Conservation (phyloP, 2,329 filamentous ascomycete species). For the Nemania abortiva region DNA sequence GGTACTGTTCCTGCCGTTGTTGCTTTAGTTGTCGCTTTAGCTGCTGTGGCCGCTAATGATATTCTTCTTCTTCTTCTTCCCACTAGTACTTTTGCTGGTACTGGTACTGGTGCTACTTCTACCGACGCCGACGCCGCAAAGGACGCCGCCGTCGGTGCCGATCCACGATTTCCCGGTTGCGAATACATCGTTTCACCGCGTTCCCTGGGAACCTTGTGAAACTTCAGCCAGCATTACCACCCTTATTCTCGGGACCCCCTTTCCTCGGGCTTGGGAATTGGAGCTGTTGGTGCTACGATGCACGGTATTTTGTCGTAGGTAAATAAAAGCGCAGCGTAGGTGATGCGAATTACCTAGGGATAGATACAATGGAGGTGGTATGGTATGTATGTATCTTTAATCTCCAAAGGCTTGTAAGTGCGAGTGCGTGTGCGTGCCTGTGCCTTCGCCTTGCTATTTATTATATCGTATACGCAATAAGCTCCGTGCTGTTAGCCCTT, state of each 20-base stretch:
- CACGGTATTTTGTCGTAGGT: background rate
- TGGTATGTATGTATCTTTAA: background rate
- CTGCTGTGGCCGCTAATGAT: background rate
- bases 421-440: background rate
- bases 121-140: background rate
- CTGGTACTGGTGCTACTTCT: background rate
- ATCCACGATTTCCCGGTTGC: conserved; percentile 18
- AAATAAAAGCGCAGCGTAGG: background rate
- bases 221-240: conserved; percentile 30
- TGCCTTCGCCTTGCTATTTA: background rate
- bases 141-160: background rate
- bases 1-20: background rate
- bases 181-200: conserved; percentile 32
- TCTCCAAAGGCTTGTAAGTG: background rate
- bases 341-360: background rate
- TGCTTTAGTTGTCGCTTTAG: background rate
- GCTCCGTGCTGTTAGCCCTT: conserved; percentile 1
- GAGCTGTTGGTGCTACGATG: background rate
- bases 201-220: conserved; percentile 25
- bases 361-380: background rate
- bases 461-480: conserved; percentile 16
- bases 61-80: background rate
- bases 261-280: background rate
- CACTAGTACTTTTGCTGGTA: background rate
- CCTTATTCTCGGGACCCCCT: background rate